Conservation (phyloP, 1,139 yeast species). For the Yamadazyma oceani region DNA sequence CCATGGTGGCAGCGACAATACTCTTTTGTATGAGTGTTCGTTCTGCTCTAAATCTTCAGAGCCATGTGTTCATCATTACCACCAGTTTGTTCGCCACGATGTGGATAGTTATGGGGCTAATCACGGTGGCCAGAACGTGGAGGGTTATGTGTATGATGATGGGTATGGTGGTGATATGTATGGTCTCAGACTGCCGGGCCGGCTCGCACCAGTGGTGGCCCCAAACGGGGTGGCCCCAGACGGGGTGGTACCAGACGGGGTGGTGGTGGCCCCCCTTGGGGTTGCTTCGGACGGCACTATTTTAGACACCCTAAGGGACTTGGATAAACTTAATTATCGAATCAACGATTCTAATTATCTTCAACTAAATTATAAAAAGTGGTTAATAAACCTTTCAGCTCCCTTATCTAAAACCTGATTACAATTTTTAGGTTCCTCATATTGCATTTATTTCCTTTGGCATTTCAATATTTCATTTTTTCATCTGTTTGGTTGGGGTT, state of each 20-base stretch:
- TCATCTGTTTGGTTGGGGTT: no score
- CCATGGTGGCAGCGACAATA: conserved; percentile 4
- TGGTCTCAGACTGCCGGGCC: no score
- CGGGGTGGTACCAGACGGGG: no score
- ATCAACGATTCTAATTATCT: conserved; percentile 19
- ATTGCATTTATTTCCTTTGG: neutral
- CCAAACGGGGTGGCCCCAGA: conserved; percentile 1
- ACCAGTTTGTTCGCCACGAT: no score
- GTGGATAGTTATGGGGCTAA: no score
- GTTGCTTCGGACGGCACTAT: conserved; percentile 7
- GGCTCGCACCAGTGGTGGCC: conserved; percentile 1
- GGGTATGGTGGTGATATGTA: no score
- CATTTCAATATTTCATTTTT: no score
- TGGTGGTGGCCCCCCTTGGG: conserved; percentile 1
- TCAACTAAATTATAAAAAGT: conserved; percentile 28
- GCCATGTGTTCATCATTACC: conserved; percentile 1
- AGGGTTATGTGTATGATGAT: no score
- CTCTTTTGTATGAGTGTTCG: conserved; percentile 15
- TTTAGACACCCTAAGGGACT: conserved; percentile 10
- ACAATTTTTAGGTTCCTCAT: neutral
- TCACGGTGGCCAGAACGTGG: no score
- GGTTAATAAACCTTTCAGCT: conserved; percentile 18
- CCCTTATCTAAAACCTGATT: neutral
- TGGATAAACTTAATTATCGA: conserved; percentile 2
- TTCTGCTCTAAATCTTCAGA: conserved; percentile 10